Conservation (phyloP, 768 basidiomycete species). For the Podaxis sp. region DNA sequence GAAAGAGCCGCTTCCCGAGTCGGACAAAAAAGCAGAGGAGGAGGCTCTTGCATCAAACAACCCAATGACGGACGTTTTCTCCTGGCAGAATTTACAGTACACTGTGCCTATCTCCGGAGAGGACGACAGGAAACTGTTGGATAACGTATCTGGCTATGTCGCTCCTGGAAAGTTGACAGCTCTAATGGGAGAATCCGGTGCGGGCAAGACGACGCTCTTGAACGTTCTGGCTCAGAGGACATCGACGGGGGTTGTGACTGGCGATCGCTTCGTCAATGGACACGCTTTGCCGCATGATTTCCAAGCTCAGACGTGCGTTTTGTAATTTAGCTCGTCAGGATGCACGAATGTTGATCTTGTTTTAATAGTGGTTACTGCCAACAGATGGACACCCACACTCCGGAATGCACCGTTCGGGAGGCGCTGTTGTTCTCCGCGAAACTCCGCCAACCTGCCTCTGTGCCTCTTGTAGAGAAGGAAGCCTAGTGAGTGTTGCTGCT, state of each 20-base stretch:
- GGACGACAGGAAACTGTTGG: conserved; percentile 48
- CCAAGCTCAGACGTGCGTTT: conserved; percentile 54
- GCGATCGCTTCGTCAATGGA: conserved; percentile 58
- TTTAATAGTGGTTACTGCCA: conserved; percentile 67
- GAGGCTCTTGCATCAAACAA: conserved; percentile 25
- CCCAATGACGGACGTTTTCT: conserved; percentile 61
- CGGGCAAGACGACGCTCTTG: conserved; percentile 58
- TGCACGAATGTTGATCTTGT: neutral
- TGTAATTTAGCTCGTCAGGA: neutral
- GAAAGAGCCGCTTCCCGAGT: conserved; percentile 25
- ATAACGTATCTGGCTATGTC: conserved; percentile 78
- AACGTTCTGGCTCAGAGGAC: conserved; percentile 57
- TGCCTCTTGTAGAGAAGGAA: conserved; percentile 71
- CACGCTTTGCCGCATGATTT: conserved; percentile 55
- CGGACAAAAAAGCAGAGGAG: conserved; percentile 25
- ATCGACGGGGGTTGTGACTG: conserved; percentile 46
- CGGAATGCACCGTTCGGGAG: conserved; percentile 78
- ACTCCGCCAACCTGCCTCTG: conserved; percentile 70
- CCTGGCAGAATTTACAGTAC: conserved; percentile 77
- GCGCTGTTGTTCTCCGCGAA: conserved; percentile 81
- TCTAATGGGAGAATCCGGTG: conserved; percentile 64
- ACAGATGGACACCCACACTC: conserved; percentile 80
- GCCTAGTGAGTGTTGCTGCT: conserved; percentile 56
- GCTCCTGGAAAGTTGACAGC: conserved; percentile 81
- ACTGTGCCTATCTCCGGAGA: conserved; percentile 58